phyloP scores from a whole-genome alignment of 768 basidiomycete genomes.

The Tulasnella sp. region DNA sequence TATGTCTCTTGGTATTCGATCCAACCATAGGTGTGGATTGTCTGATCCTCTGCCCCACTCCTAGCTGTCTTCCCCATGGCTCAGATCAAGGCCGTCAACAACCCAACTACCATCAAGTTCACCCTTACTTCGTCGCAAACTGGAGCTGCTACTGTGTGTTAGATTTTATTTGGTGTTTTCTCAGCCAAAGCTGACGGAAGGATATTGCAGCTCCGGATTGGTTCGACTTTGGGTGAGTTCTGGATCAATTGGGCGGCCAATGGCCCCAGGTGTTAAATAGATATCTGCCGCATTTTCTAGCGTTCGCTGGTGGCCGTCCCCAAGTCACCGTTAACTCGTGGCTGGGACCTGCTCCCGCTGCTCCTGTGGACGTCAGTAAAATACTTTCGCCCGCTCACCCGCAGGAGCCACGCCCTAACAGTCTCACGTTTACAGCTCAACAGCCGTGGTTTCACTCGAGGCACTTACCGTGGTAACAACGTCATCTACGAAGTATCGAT shows the following conservation, averaged over 20 bases:
- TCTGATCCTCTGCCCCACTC: neutral
- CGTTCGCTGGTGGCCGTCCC: slow-evolving; percentile 51
- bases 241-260: neutral
- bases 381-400: neutral
- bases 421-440: slow-evolving; percentile 35
- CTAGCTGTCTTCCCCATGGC: slow-evolving; percentile 47
- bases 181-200: neutral
- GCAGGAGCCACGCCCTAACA: neutral
- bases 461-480: slow-evolving; percentile 47
- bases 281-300: slow-evolving; percentile 42
- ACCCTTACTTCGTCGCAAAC: neutral
- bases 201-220: neutral
- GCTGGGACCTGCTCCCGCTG: slow-evolving; percentile 43
- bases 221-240: slow-evolving; percentile 1
- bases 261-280: neutral
- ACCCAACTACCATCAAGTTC: slow-evolving; percentile 39
- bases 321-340: slow-evolving; percentile 47
- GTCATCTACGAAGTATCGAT: slow-evolving; percentile 4
- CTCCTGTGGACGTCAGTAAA: slow-evolving; percentile 35
- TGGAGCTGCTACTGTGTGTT: slow-evolving; percentile 19
- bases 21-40: neutral
- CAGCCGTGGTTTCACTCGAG: slow-evolving; percentile 50
- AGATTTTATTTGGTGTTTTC: neutral
- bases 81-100: slow-evolving; percentile 49
- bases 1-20: neutral